A percentile compares a stretch with the other conserved stretches of the same genome.
These are phyloP conservation scores for Pseudocercospora fijiensis DNA, from an alignment of 2,329 filamentous ascomycete species.

Conservation along the genomic window DNA sequence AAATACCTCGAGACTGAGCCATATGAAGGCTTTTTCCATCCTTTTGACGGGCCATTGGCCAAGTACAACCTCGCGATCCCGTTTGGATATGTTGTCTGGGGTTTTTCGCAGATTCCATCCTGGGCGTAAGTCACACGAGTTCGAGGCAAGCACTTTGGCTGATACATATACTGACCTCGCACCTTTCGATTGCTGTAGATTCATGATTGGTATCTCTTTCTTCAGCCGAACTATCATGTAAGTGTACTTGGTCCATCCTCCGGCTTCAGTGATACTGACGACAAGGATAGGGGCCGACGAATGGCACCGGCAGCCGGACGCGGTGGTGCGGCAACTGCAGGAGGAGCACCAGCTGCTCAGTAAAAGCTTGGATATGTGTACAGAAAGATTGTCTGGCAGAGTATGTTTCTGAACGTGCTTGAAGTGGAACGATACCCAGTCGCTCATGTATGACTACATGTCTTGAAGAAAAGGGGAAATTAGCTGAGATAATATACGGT, in stretches of 20 bases:
- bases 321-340: conserved; percentile 9
- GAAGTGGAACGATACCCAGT: conserved; percentile 6
- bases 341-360: background rate
- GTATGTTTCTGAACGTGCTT: background rate
- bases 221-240: conserved; percentile 74
- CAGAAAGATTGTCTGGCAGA: background rate
- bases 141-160: background rate
- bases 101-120: conserved; percentile 58
- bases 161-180: background rate
- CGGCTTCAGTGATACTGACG: background rate
- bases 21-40: conserved; percentile 71
- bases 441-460: conserved; percentile 8
- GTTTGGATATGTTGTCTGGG: conserved; percentile 67
- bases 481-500: background rate
- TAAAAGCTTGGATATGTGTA: conserved; percentile 4
- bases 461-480: background rate
- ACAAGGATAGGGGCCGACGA: conserved; percentile 9
- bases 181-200: conserved; percentile 32
- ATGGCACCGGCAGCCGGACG: conserved; percentile 11
- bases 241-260: conserved; percentile 38
- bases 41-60: conserved; percentile 67
- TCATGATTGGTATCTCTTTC: conserved; percentile 75
- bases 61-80: conserved; percentile 63
- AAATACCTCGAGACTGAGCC: conserved; percentile 52
- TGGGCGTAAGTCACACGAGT: conserved; percentile 52